Evolutionary conservation across 495 filamentous ascomycete species (phyloP), one percentile per base, ranked within the genome.

Genomic region (Hyaloscypha bicolor): DNA sequence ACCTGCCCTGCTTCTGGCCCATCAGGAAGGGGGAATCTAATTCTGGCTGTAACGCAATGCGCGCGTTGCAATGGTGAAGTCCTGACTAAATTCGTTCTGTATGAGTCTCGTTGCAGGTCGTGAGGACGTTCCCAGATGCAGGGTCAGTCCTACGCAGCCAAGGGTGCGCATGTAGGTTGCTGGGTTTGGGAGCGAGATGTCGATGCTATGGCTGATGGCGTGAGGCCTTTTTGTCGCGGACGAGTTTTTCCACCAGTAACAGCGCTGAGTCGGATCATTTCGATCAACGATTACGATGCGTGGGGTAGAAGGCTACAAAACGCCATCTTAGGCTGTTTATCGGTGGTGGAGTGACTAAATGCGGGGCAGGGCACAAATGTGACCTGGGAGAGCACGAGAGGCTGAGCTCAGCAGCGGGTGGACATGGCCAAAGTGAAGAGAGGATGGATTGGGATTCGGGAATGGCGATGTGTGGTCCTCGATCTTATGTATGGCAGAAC

Each of bases 181-280:
- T 67, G 48, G 62, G 42, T 60, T 53, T 64, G 55, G 55, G 52
- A 57, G 52, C 31, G 11, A 60, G 55, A 60, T 52, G 51, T 56
- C 59, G 63, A 60, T 66, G 60, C 52, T 31, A 60, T 19, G 9
- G 48, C 59, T 60, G 33, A 61, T 21, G 57, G 3, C 2, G 11
- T 53, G 51, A 42, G 35, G 30, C 11, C 25, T 22, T 31, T 51
- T 53, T 56, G 30, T 21, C 2, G 19, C 52, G 69, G 68, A 62
- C 65, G 58, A 67, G 55, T 71, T 74, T 39, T 67, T 71, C 72
- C 72, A 71, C 72, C 63, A 74, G 65, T 66, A 4, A 63, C 2
- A 32, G 16, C 3, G 2, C 3, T 12, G 29, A 19, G 6, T 6
- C 2, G 51, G 64, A 68, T 64, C 61, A 67, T 69, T 25, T 55